These are phyloP conservation scores for Pseudodiploospora longispora DNA, from an alignment of 2,329 filamentous ascomycete genomes.

Conservation along the genomic window DNA sequence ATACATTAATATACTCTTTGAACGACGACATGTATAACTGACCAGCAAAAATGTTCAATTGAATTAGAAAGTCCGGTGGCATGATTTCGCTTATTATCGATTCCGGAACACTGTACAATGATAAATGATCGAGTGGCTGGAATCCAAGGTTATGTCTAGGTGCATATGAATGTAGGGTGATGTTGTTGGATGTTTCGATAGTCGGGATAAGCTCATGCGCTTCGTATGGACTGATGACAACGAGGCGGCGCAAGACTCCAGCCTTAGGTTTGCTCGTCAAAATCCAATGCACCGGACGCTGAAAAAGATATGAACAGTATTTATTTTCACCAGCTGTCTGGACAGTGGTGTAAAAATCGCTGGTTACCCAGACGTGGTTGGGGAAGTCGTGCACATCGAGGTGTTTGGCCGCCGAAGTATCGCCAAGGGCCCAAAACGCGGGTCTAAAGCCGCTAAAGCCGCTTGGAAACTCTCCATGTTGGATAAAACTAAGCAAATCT, in stretches of 20 bases:
- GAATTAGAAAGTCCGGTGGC: constrained; percentile 23
- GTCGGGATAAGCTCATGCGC: constrained; percentile 40
- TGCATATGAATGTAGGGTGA: constrained; percentile 43
- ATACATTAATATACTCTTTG: constrained; percentile 45
- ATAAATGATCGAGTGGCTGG: not conserved
- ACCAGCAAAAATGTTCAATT: constrained; percentile 60
- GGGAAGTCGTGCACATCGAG: constrained; percentile 10
- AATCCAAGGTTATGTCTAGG: constrained; percentile 24
- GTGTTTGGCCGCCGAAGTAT: constrained; percentile 13
- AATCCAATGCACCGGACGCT: constrained; percentile 19
- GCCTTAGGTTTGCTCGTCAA: constrained; percentile 7
- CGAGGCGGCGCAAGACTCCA: not conserved
- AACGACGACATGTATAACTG: constrained; percentile 53
- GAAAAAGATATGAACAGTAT: constrained; percentile 12
- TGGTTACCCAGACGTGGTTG: not conserved
- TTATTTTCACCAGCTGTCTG: not conserved
- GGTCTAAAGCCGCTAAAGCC: constrained; percentile 1
- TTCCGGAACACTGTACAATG: not conserved
- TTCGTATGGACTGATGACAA: constrained; percentile 30
- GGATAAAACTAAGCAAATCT: constrained; percentile 23
- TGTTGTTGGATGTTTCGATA: constrained; percentile 26
- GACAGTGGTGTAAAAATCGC: constrained; percentile 8
- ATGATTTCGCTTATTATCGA: not conserved
- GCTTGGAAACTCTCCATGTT: not conserved
- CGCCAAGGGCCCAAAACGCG: constrained; percentile 10